Base-by-base conservation (phyloP, 768 basidiomycete genomes). In the Candolleomyces eurysporus region DNA sequence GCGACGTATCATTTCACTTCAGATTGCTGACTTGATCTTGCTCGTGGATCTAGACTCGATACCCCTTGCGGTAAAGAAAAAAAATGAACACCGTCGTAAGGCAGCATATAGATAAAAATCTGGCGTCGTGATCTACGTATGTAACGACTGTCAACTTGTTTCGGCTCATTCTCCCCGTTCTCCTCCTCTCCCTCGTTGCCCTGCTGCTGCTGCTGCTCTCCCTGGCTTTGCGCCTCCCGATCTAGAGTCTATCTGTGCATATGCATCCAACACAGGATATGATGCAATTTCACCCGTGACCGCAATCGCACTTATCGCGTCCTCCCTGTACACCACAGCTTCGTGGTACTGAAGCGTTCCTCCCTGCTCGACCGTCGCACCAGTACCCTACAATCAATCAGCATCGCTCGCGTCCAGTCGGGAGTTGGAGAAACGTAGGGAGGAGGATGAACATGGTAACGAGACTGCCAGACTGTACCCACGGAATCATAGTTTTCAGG, bases 81-180 rank as follows among this genome's bases (percentile, higher is more conserved):
- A 89, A 63, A 71, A 26, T 85, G 0, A 75, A 76, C 57, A 70
- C 68, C 31, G 67, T 83, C 31, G 83, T 88, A 60, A 79, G 81
- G 19, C 83, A 82, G 58, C 82, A 80, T 63, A 68, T 88, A 54
- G 85, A 85, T 59, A 82, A 81, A 64, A 85, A 87, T 60, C 81
- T 87, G 51, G 50, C 53, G 32, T 43, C 16, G 57, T 32, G 45
- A 46, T 21, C 45, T 17, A 17, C 45, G 7, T 14, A 46, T 8
- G 45, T 36, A 36, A 36, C 11, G 19, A 9, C 8, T 46, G 19
- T 46, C 26, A 26, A n/a, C n/a, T n/a, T n/a, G n/a, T n/a, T n/a
- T n/a, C n/a, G n/a, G n/a, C n/a, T n/a, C n/a, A n/a, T n/a, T n/a
- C 26, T 26, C 4, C 26, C 26, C 26, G 4, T 26, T 4, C 26